These are phyloP conservation scores for Beta macrorhiza DNA, from an alignment of 179 eudicot genomes.

Conservation along the genomic window DNA sequence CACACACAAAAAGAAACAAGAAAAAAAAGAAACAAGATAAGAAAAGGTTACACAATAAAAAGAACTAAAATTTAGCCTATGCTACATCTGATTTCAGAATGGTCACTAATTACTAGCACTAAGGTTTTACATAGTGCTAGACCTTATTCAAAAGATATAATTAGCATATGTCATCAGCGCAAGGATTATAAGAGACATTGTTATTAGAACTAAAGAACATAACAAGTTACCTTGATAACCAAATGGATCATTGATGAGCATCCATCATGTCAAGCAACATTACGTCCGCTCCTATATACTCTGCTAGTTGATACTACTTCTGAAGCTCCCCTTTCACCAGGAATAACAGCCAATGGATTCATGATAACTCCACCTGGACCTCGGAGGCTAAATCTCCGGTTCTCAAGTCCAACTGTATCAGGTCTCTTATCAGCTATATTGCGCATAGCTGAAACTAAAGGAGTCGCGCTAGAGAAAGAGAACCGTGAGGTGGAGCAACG, in stretches of 20 bases:
- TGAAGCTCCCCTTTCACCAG: conserved; percentile 31
- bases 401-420: conserved; percentile 37
- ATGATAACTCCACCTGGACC: conserved; percentile 45
- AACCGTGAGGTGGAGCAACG: conserved; percentile 44
- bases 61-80: no score
- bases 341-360: conserved; percentile 77
- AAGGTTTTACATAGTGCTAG: not conserved
- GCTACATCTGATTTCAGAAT: no score
- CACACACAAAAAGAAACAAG: no score
- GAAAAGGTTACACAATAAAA: no score
- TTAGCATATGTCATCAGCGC: not conserved
- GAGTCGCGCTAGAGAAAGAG: conserved; percentile 36
- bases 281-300: conserved; percentile 28
- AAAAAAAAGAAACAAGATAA: no score
- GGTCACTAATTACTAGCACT: not conserved
- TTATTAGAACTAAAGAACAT: not conserved
- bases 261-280: conserved; percentile 31
- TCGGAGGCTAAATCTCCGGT: conserved; percentile 42
- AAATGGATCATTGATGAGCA: conserved; percentile 13
- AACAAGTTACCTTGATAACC: conserved; percentile 16
- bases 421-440: conserved; percentile 31
- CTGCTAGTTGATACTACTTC: conserved; percentile 46
- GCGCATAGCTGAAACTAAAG: conserved; percentile 31
- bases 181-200: not conserved
- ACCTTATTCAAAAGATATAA: not conserved